Conservation (phyloP, 768 basidiomycete genomes). For the Kwoniella dendrophila region DNA sequence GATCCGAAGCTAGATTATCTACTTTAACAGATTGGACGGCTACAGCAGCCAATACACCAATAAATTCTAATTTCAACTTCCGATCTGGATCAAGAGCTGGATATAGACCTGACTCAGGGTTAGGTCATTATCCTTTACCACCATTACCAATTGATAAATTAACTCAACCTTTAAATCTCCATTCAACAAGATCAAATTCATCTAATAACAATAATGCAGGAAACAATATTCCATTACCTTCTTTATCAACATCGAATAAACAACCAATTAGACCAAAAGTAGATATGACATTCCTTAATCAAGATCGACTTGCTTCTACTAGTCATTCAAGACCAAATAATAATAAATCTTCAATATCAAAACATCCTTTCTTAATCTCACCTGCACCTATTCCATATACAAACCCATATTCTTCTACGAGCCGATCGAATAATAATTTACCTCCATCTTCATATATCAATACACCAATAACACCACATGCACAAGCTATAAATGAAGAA, state of each 20-base stretch:
- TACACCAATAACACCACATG: background rate
- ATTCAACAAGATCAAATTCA: background rate
- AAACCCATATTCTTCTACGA: background rate
- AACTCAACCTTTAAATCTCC: no score
- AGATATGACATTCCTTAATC: conserved; percentile 16
- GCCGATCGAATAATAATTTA: background rate
- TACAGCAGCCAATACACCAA: background rate
- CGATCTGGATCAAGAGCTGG: background rate
- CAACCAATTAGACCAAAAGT: conserved; percentile 11
- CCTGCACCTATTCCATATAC: conserved; percentile 2
- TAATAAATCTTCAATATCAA: background rate
- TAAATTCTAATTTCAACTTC: background rate
- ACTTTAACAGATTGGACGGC: conserved; percentile 19
- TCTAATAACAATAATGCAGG: no score
- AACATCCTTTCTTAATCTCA: conserved; percentile 17
- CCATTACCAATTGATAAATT: conserved; percentile 1
- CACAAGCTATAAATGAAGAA: background rate
- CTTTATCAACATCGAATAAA: background rate
- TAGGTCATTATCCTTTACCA: no score
- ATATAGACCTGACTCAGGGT: conserved; percentile 10
- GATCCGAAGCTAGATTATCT: conserved; percentile 14
- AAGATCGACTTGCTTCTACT: background rate
- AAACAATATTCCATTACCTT: background rate
- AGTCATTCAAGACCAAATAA: background rate
- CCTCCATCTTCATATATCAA: conserved; percentile 2